Evolutionary conservation across 2,329 filamentous ascomycete genomes (phyloP).

Genomic region (Aureobasidium sp.): DNA sequence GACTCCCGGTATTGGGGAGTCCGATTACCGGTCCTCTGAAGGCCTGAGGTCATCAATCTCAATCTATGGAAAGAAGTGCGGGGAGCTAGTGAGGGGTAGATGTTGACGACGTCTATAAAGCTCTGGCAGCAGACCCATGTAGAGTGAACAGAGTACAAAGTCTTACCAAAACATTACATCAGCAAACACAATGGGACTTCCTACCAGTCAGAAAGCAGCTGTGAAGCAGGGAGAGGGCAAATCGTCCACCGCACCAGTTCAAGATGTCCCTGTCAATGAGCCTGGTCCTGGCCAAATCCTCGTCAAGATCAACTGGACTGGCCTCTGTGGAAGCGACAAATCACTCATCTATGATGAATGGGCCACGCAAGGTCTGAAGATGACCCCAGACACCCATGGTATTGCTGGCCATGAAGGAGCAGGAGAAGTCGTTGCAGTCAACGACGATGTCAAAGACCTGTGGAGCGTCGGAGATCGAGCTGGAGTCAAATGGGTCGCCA

Average conservation of each 20-base stretch:
- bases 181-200: background rate
- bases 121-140: background rate
- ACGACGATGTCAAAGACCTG: slow-evolving; percentile 20
- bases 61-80: background rate
- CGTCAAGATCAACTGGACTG: slow-evolving; percentile 30
- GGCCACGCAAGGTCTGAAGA: slow-evolving; percentile 22
- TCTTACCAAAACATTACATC: background rate
- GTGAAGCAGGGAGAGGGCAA: slow-evolving; percentile 28
- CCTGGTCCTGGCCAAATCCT: slow-evolving; percentile 28
- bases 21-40: background rate
- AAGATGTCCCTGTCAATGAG: slow-evolving; percentile 25
- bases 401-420: slow-evolving; percentile 28
- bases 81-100: background rate
- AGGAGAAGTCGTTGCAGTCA: slow-evolving; percentile 23
- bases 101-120: background rate
- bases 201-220: slow-evolving; percentile 27
- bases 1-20: background rate
- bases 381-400: slow-evolving; percentile 22
- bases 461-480: slow-evolving; percentile 26
- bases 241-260: slow-evolving; percentile 24
- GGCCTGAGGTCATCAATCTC: background rate
- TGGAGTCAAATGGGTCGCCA: slow-evolving; percentile 27
- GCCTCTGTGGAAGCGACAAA: slow-evolving; percentile 30
- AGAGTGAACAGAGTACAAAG: too few species aligned
- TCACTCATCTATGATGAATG: slow-evolving; percentile 32